Conservation (phyloP, 2,329 filamentous ascomycete species). For the Claviceps arundinis region DNA sequence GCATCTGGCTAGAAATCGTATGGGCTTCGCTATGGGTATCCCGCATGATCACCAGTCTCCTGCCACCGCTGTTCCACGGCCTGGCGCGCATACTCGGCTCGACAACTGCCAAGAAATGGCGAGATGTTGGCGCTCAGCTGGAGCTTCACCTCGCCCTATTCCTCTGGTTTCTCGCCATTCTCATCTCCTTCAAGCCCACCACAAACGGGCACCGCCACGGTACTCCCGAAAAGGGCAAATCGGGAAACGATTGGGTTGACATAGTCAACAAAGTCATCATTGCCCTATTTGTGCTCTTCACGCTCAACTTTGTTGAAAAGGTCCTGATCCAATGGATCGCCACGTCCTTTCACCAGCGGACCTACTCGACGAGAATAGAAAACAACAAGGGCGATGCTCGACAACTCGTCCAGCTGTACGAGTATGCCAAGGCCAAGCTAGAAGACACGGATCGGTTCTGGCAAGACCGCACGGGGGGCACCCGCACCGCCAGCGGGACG, state of each 20-base stretch:
- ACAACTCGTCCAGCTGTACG: conserved; percentile 40
- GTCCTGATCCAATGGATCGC: conserved; percentile 91
- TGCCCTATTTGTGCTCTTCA: conserved; percentile 64
- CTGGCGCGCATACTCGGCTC: conserved; percentile 62
- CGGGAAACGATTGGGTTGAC: conserved; percentile 53
- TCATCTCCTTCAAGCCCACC: conserved; percentile 75
- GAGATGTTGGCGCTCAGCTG: conserved; percentile 71
- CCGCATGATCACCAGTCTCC: conserved; percentile 37
- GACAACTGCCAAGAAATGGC: conserved; percentile 86
- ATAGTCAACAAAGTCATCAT: conserved; percentile 79
- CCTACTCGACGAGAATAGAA: conserved; percentile 81
- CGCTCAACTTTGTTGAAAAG: conserved; percentile 80
- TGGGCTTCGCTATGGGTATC: conserved; percentile 85
- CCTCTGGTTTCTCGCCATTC: conserved; percentile 79
- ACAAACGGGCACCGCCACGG: conserved; percentile 46
- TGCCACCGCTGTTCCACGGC: conserved; percentile 32
- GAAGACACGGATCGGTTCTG: conserved; percentile 38
- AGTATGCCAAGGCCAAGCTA: conserved; percentile 67
- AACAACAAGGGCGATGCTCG: conserved; percentile 83
- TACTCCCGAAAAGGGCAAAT: conserved; percentile 27
- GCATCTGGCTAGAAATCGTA: conserved; percentile 86
- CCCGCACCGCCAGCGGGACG: conserved; percentile 38
- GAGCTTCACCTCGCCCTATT: conserved; percentile 79
- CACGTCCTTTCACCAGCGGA: conserved; percentile 80
- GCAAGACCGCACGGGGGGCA: conserved; percentile 21